phyloP scores from a whole-genome alignment of 306 rosid genomes.

The Gastrolobium bilobum region DNA sequence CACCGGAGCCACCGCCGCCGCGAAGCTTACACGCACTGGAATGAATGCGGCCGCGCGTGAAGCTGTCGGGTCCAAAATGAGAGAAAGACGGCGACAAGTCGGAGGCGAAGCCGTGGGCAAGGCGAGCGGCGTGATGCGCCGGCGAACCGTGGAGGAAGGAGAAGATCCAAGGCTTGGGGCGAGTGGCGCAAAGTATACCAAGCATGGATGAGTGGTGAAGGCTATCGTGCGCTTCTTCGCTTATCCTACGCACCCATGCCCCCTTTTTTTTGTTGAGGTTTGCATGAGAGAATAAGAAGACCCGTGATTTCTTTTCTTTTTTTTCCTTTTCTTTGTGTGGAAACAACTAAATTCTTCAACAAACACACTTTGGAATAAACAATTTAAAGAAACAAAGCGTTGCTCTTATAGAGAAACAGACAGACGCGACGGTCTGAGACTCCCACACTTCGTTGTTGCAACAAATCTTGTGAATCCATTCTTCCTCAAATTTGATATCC shows the following conservation, averaged over 20 bases:
- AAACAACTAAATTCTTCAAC: not conserved
- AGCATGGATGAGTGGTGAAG: slow-evolving; percentile 48
- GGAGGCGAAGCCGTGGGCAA: slow-evolving; percentile 38
- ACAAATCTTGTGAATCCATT: no score
- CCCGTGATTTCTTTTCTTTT: no score
- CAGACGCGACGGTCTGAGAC: no score
- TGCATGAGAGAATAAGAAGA: not conserved
- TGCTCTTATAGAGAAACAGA: no score
- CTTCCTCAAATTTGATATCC: no score
- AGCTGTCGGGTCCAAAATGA: not conserved
- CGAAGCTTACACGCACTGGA: slow-evolving; percentile 67
- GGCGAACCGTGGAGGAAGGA: slow-evolving; percentile 62
- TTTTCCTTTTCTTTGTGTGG: not conserved
- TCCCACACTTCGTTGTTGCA: no score
- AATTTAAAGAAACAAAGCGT: no score
- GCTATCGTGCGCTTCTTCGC: slow-evolving; percentile 43
- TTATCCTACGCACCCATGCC: slow-evolving; percentile 50
- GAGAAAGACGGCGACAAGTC: slow-evolving; percentile 37
- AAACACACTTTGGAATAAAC: no score
- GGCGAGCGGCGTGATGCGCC: slow-evolving; percentile 51
- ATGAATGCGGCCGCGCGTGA: slow-evolving; percentile 61
- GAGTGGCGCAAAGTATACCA: slow-evolving; percentile 52
- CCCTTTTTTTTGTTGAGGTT: not conserved
- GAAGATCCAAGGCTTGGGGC: slow-evolving; percentile 50
- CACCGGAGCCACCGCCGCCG: slow-evolving; percentile 40